Evolutionary conservation across 1,284 basidiomycete genomes (phyloP), one percentile per base, ranked within the genome.

Genomic region (Stereum hirsutum): DNA sequence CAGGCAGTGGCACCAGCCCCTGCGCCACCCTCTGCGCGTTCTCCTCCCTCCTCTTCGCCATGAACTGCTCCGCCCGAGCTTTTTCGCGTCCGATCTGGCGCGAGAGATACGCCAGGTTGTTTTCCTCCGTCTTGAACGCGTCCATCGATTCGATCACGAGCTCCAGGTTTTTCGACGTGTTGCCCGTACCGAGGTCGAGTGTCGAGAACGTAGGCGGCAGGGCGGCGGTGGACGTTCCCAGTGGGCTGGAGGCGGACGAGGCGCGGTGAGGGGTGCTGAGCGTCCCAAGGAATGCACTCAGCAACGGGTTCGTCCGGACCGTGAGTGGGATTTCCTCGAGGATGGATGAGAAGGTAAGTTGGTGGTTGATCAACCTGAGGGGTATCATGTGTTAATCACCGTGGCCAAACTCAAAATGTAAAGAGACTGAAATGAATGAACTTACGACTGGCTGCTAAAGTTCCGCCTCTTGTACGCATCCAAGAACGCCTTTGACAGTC

Each of bases 71-170:
- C 47, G 92, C 89, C 49, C 81, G 80, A 31, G 75, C 68, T 59
- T 84, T 86, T 64, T 98, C 95, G 37, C 95, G 78, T 20, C 83
- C 86, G 55, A 97, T 92, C 63, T 97, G 93, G 46, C 95, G 83
- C 38, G 77, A 74, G 57, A 94, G 73, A 72, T 94, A 99, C 39
- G 89, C 92, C 46, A 97, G 77, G 62, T 97, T 97, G 50, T 91
- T 88, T 57, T 92, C 86, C 63, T 96, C 93, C 46, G 88, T 89
- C 53, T 82, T 81, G 70, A 92, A 90, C 47, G 71, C 77, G 60
- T 94, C 90, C 50, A 96, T 72, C 0, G 83, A 78, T 56, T 94
- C 88, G 50, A 89, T 78, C 36, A 94, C 81, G 60, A 84, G 78
- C 64, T 89, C 84, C 51, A 95, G 66, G 60, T 83, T 83, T 57